Base-by-base conservation (phyloP, 495 filamentous ascomycete genomes). In the Neurospora sp. region DNA sequence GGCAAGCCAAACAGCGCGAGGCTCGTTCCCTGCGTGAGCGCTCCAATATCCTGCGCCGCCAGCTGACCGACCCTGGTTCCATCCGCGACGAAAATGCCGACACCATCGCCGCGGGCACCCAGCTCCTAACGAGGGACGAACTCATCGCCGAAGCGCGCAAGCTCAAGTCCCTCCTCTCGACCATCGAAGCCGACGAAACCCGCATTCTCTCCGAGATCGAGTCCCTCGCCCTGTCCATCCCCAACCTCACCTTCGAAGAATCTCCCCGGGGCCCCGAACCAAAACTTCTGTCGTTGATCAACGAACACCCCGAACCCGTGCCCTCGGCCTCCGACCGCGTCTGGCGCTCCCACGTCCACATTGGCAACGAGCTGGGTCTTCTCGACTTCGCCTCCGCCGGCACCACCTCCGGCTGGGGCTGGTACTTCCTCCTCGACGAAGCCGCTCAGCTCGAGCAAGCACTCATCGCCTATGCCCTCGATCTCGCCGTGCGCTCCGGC, bases 381-480 rank as follows among this genome's bases (percentile, higher is more conserved):
- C 83, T 99, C 68, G 96, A 99, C 82, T 98, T 99, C 77, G 85
- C 90, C 12, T 88, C 85, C 70, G 93, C 94, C 3, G 90, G 89
- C 22, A 90, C 88, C 9, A 90, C 92, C 22, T 92, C 90, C 41
- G 96, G 96, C 18, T 98, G 94, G 94, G 96, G 96, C 0, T 99
- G 94, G 93, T 99, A 99, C 82, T 97, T 91, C 80, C 89, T 99
- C 0, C 86, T 90, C 40, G 92, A 96, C 81, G 95, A 96, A 74
- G 94, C 90, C 9, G 94, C 94, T 0, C 87, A 96, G 80, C 87
- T 99, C 3, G 96, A 98, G 79, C 94, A 97, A 78, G 96, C 96
- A 0, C 87, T 99, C 0, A 81, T 98, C n/a, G 89, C 91, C 75
- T 97, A 96, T 81, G 90, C 96, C 0, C 85, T 97, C 4, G 82